Percentiles rank a stretch among this genome's conserved stretches.
Evolutionary conservation across 768 basidiomycete species (phyloP).

Genomic region (Collybiopsis confluens): DNA sequence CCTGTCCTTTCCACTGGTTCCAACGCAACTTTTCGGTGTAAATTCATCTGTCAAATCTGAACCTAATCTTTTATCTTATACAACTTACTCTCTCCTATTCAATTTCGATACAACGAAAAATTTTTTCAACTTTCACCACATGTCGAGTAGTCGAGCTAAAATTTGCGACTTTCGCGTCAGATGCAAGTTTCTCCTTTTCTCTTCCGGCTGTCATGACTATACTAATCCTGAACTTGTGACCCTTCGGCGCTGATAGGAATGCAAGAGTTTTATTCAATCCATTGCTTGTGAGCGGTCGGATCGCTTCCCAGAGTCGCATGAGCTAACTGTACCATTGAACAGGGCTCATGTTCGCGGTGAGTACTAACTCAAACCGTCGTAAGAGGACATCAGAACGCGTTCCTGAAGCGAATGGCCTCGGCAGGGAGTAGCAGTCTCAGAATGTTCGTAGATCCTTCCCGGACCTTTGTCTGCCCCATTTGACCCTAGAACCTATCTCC

Average conservation of each 20-base stretch:
- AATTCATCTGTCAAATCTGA: background rate
- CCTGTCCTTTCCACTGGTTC: background rate
- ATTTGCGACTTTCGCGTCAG: background rate
- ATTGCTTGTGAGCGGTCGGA: background rate
- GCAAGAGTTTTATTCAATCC: background rate
- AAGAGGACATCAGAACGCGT: background rate
- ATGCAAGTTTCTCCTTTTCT: background rate
- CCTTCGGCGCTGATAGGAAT: background rate
- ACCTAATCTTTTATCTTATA: too few species aligned
- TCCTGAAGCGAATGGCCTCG: background rate
- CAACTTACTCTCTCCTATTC: too few species aligned
- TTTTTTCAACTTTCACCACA: background rate
- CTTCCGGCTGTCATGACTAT: background rate
- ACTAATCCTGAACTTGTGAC: background rate
- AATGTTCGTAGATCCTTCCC: background rate
- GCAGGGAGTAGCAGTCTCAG: background rate
- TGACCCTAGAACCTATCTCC: too few species aligned
- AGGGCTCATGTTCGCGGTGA: background rate
- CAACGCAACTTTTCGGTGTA: background rate
- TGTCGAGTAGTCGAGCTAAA: background rate
- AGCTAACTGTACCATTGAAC: background rate
- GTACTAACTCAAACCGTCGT: background rate
- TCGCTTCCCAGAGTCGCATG: background rate
- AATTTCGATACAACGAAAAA: background rate
- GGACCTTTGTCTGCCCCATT: background rate